Base-by-base conservation (phyloP, 179 eudicot species). In the Silene noctiflora region DNA sequence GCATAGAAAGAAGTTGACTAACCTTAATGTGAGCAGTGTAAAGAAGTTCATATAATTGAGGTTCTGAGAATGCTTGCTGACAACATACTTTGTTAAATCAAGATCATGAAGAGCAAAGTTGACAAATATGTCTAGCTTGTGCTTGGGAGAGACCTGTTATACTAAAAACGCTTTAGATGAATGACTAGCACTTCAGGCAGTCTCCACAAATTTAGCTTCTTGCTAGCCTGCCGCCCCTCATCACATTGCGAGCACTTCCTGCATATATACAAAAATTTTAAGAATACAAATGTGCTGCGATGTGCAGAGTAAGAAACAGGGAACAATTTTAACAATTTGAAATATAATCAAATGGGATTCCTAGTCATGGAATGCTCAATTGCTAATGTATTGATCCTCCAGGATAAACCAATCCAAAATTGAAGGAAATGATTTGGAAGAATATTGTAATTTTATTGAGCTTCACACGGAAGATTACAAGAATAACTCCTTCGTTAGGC, bases 1-100 rank as follows among this genome's bases (percentile, higher is more conserved):
- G 58, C 13, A 21, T 44, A 48, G 42, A 53, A 74, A 39, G 24
- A 78, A 59, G 27, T 4, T 70, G n/a, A 63, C 90, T 84, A 75
- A 91, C 99, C 98, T 95, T 95, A 83, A 95, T 90, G 82, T 90
- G 86, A 65, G 99, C 90, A 55, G 99, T 95, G 81, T 95, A 93
- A 81, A 93, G 98, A 62, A 95, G 90, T 79, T 93, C 98, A 83
- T 93, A 95, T 14, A 91, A 88, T 78, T 95, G 91, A 73, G 82
- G 90, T 55, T 82, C 83, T 1, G 87, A 74, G 81, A 85, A 85
- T 89, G 89, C 83, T 95, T 93, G 90, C 83, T 86, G 60, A 95
- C 97, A 46, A 93, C 81, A 78, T 95, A 95, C 76, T 89, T 91
- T 69, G 96, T 88, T 77, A 95, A 83, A 77, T 95, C 98, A 81